A percentile compares a stretch with the other conserved stretches of the same genome.
phyloP scores from a whole-genome alignment of 228 moss, liverwort and hornwort species.

The Sphagnum fallax region DNA sequence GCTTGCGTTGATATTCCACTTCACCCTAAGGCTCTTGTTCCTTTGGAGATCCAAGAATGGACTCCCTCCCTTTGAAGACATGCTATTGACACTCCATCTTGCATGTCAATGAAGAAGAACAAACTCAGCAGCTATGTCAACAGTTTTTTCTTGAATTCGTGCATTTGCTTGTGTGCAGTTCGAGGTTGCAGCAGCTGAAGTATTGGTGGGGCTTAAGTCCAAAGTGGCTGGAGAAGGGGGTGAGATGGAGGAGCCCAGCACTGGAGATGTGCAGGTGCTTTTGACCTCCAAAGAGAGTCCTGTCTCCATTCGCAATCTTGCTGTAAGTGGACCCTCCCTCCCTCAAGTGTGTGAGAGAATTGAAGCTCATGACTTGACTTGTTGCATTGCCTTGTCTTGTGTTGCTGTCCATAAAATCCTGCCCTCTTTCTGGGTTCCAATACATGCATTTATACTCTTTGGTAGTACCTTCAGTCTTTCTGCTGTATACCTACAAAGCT shows the following conservation, averaged over 20 bases:
- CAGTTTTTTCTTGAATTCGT: background rate
- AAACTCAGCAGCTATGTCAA: too few relatives aligned
- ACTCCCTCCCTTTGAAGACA: too few relatives aligned
- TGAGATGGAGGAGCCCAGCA: constrained; percentile 74
- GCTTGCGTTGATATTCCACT: too few relatives aligned
- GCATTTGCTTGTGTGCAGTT: constrained; percentile 33
- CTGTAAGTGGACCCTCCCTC: constrained; percentile 26
- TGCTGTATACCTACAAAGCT: too few relatives aligned
- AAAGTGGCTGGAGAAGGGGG: constrained; percentile 79
- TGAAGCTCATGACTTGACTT: background rate
- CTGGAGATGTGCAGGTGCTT: constrained; percentile 86
- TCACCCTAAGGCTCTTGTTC: too few relatives aligned
- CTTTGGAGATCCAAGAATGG: too few relatives aligned
- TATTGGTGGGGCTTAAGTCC: constrained; percentile 71
- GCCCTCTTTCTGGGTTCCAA: too few relatives aligned
- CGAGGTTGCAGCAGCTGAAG: constrained; percentile 80
- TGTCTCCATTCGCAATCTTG: constrained; percentile 65
- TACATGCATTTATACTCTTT: too few relatives aligned
- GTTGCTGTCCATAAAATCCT: background rate
- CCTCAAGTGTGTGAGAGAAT: background rate
- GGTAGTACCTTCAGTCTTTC: too few relatives aligned
- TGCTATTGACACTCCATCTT: too few relatives aligned
- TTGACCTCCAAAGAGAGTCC: constrained; percentile 78
- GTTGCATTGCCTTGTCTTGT: background rate
- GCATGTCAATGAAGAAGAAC: too few relatives aligned